Base-by-base conservation (phyloP, 768 basidiomycete genomes). In the Termitomyces titanicus region DNA sequence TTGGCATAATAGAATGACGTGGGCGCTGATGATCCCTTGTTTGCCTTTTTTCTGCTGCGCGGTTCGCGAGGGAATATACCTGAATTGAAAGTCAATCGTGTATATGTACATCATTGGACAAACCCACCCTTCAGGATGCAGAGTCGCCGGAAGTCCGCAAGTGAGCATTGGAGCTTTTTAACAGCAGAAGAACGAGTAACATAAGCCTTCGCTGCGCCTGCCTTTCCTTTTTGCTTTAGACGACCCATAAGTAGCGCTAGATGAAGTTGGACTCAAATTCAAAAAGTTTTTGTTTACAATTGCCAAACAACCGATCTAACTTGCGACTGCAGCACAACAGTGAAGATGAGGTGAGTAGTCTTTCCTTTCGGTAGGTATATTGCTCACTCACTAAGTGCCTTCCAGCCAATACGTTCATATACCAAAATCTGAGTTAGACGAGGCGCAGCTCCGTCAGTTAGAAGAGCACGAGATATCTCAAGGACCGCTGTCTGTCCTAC, bases 391-490 rank as follows among this genome's bases (percentile, higher is more conserved):
- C n/a, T n/a, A n/a, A 52, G 37, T 37, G 39, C 39, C 46, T 57
- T 55, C 3, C 66, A 98, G 95, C 80, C 94, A 98, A 83, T 97
- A 94, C 76, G 91, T 92, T 58, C 92, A 95, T 70, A 88, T 94
- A 55, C 92, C 94, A 53, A 97, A 95, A 70, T 97, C 95, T 39
- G 97, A 98, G 76, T 81, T 98, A 54, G 94, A 98, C 69, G 97
- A 98, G 72, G 92, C 93, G 10, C 94, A 98, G 75, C 80, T 98
- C 47, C 89, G 94, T 54, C 90, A 94, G 65, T 78, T 99, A 57
- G 96, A 98, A 72, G 97, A 99, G 71, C 94, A 97, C 68, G 94
- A 98, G 75, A 97, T 98, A 73, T 94, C 92, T 55, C 95, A 98
- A 72, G 95, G 94, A n/a, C 94, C 94, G 22, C 73, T 97, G 69